Evolutionary conservation across 2,329 filamentous ascomycete species (phyloP), one percentile per base, ranked within the genome.

Genomic region (Tolypocladium pustulatum): DNA sequence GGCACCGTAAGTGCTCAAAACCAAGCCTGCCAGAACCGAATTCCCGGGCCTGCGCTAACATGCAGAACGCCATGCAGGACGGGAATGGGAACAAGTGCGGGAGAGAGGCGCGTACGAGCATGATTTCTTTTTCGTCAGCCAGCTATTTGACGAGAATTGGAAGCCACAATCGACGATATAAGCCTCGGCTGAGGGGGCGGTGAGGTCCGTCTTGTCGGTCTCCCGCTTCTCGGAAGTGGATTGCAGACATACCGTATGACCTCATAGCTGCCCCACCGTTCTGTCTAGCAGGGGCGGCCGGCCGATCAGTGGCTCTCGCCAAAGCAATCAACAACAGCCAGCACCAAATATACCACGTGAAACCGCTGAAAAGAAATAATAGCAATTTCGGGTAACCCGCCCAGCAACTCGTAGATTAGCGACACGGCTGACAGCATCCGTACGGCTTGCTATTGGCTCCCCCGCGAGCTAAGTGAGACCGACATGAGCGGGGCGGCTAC

Each of bases 71-170:
- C 46, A 54, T 59, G 55, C 59, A 75, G 73, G 66, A 54, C 55
- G 59, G 54, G 67, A 68, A 53, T 85, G 82, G 81, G 71, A 78
- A 54, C 68, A 70, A 32, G 63, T 83, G 54, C 72, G 76, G 56
- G 71, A 73, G 15, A 69, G 65, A 41, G 71, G 74, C 20, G 72
- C 70, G 40, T 83, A 79, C 62, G 81, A 83, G 63, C 65, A 84
- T 64, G 79, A 83, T 63, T 82, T 80, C 65, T 85, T 78, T 65
- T 85, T 83, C 65, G 74, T 84, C 62, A 82, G 81, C 65, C 83
- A 86, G 65, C 70, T 86, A 36, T 85, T 78, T 65, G 78, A 83
- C 63, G 73, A 77, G 59, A 77, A 80, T 57, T 85, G 83, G 82
- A 71, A 75, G 57, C 70, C 69, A 59, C 67, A 65, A 41, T 60